These are phyloP conservation scores for Pseudevernia furfuracea DNA, from an alignment of 495 filamentous ascomycete genomes.

Conservation along the genomic window DNA sequence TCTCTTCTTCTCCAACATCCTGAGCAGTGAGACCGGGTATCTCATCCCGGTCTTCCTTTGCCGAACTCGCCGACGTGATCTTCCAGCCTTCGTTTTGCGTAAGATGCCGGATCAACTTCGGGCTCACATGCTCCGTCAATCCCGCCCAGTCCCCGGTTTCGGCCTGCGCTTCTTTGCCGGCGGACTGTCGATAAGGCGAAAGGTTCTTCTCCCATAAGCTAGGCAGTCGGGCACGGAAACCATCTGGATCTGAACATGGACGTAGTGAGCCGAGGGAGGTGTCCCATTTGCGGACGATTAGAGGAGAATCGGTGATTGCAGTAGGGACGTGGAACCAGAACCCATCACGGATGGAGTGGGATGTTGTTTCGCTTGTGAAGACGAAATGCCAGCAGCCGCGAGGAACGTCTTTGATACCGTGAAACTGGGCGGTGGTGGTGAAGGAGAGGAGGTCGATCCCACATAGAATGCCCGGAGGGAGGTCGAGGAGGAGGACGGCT, in stretches of 20 bases:
- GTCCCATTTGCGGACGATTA: constrained; percentile 45
- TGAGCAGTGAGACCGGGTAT: constrained; percentile 42
- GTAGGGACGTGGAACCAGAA: constrained; percentile 52
- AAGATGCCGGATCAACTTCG: constrained; percentile 36
- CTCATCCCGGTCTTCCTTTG: constrained; percentile 40
- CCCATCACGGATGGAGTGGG: constrained; percentile 51
- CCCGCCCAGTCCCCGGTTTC: constrained; percentile 34
- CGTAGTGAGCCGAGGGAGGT: constrained; percentile 26
- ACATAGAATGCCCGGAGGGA: constrained; percentile 44
- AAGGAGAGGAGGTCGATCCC: constrained; percentile 49
- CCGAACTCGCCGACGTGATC: constrained; percentile 42
- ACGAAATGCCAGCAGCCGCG: constrained; percentile 54
- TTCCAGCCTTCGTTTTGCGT: constrained; percentile 37
- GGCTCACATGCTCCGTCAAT: constrained; percentile 38
- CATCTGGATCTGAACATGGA: constrained; percentile 35
- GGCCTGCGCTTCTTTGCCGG: constrained; percentile 29
- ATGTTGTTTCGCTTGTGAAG: constrained; percentile 50
- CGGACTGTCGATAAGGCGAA: constrained; percentile 25
- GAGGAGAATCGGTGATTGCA: constrained; percentile 7
- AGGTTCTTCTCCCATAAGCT: constrained; percentile 37
- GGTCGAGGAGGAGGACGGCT: constrained; percentile 42
- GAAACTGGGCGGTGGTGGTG: constrained; percentile 48
- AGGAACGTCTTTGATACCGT: constrained; percentile 52
- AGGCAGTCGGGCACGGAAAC: constrained; percentile 37
- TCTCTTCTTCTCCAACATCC: constrained; percentile 31